phyloP scores from a whole-genome alignment of 306 rosid genomes.

The Lathyrus tuberosus region DNA sequence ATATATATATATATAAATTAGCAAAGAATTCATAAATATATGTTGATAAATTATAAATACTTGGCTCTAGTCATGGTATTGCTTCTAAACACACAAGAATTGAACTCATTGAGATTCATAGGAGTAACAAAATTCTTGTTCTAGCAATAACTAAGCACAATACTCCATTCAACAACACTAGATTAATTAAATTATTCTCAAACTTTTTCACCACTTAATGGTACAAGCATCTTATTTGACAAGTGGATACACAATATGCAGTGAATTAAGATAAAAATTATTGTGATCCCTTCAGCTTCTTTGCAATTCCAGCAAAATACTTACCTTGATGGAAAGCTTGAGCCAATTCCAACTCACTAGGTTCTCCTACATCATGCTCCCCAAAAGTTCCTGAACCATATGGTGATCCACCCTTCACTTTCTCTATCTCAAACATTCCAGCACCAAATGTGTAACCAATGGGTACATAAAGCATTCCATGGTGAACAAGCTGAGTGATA shows the following conservation, averaged over 20 bases:
- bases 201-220: background rate
- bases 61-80: too few species aligned
- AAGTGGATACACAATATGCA: background rate
- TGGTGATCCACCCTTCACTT: constrained; percentile 83
- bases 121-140: too few species aligned
- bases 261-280: constrained; percentile 36
- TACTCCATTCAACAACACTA: too few species aligned
- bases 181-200: background rate
- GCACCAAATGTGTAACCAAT: constrained; percentile 89
- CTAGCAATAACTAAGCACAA: too few species aligned
- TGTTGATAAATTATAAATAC: too few species aligned
- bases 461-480: constrained; percentile 87
- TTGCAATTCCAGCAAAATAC: constrained; percentile 77
- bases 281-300: constrained; percentile 78
- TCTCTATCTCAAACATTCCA: constrained; percentile 95
- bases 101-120: too few species aligned
- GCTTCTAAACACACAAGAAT: too few species aligned
- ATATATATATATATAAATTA: too few species aligned
- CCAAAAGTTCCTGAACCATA: constrained; percentile 91
- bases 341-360: constrained; percentile 81
- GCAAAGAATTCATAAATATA: too few species aligned
- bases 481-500: constrained; percentile 93
- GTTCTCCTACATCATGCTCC: constrained; percentile 85
- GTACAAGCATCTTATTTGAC: background rate
- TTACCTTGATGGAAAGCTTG: constrained; percentile 95